phyloP scores from a whole-genome alignment of 192 early-diverging fungal genomes.

The Coemansia sp. region DNA sequence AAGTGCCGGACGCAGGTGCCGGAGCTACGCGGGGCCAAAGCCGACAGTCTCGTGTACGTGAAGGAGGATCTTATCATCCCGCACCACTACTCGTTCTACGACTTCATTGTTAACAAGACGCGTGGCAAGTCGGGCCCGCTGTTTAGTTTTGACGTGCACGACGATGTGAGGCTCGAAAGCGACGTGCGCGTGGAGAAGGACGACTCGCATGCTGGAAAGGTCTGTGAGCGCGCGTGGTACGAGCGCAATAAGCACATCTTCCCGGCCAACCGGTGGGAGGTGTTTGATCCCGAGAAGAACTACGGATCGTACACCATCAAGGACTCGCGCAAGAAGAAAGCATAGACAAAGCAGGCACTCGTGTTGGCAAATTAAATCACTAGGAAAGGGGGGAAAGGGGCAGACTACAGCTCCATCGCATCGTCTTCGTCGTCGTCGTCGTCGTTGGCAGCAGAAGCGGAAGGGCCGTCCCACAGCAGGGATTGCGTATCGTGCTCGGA shows the following conservation, averaged over 20 bases:
- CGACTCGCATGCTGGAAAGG: conserved; percentile 94
- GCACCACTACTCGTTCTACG: conserved; percentile 89
- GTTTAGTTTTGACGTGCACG: conserved; percentile 92
- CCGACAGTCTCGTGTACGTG: conserved; percentile 86
- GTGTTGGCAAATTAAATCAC: neutral
- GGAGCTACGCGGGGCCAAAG: conserved; percentile 75
- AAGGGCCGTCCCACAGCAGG: conserved; percentile 31
- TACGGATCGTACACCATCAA: conserved; percentile 54
- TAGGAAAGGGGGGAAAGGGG: neutral
- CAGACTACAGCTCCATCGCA: conserved; percentile 32
- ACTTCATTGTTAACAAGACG: conserved; percentile 93
- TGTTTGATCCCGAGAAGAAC: conserved; percentile 81
- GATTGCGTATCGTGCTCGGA: conserved; percentile 32
- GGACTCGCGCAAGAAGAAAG: conserved; percentile 14
- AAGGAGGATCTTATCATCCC: conserved; percentile 98
- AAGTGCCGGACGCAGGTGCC: conserved; percentile 79
- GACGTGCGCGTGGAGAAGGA: conserved; percentile 87
- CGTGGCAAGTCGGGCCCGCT: conserved; percentile 95
- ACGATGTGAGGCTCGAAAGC: conserved; percentile 81
- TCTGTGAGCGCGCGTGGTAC: conserved; percentile 87
- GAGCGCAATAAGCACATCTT: conserved; percentile 96
- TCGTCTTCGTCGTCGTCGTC: conserved; percentile 8
- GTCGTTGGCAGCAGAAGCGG: neutral
- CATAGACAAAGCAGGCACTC: neutral
- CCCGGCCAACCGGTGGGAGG: conserved; percentile 90